Evolutionary conservation across 2,329 filamentous ascomycete genomes (phyloP).

Genomic region (Hypoxylon sp.): DNA sequence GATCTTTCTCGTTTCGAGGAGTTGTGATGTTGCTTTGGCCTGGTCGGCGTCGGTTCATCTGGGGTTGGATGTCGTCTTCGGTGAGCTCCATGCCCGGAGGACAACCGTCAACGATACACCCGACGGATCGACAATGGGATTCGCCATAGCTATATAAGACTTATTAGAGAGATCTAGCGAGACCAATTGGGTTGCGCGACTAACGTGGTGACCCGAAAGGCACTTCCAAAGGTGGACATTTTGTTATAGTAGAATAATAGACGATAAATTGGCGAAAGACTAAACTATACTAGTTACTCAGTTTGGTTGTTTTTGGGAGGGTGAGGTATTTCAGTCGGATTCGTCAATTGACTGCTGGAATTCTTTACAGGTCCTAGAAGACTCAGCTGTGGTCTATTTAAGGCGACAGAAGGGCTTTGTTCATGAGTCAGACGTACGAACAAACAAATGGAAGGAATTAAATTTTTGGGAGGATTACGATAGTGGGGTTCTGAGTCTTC

Average conservation of each 20-base stretch:
- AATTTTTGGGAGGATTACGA: slow-evolving; percentile 24
- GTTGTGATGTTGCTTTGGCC: slow-evolving; percentile 93
- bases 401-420: slow-evolving; percentile 29
- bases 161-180: slow-evolving; percentile 35
- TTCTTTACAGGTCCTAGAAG: not conserved
- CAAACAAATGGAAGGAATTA: slow-evolving; percentile 17
- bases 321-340: not conserved
- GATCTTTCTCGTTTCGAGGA: slow-evolving; percentile 91
- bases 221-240: slow-evolving; percentile 90
- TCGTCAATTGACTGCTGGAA: not conserved
- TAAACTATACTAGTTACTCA: slow-evolving; percentile 1
- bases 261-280: not conserved
- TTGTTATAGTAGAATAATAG: slow-evolving; percentile 46
- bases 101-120: slow-evolving; percentile 93
- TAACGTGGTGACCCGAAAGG: slow-evolving; percentile 87
- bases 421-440: slow-evolving; percentile 35
- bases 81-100: slow-evolving; percentile 89
- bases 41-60: slow-evolving; percentile 90
- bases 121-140: slow-evolving; percentile 92
- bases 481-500: slow-evolving; percentile 19
- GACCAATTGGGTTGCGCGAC: slow-evolving; percentile 48
- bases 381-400: slow-evolving; percentile 15
- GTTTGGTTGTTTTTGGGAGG: not conserved
- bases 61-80: slow-evolving; percentile 91
- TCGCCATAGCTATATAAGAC: slow-evolving; percentile 73